These are phyloP conservation scores for Camelina neglecta DNA, from an alignment of 345 rosid species.

Conservation along the genomic window DNA sequence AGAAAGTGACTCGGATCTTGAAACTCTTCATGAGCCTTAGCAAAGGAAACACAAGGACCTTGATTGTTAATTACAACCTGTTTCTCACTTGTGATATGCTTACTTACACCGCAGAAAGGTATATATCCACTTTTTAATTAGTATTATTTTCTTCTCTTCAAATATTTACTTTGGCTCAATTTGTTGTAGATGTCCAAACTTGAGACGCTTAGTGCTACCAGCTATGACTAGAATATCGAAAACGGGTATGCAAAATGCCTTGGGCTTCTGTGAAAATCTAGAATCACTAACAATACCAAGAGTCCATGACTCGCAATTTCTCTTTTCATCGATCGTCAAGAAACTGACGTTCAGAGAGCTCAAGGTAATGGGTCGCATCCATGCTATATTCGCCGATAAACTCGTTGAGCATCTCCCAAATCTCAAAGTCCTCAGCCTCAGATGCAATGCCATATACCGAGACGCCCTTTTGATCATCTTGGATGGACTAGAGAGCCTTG, in stretches of 20 bases:
- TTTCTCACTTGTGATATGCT: slow-evolving; percentile 62
- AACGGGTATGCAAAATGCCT: slow-evolving; percentile 56
- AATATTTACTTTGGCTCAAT: slow-evolving; percentile 4
- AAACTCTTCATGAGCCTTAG: slow-evolving; percentile 69
- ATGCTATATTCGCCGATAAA: slow-evolving; percentile 42
- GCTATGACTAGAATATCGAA: slow-evolving; percentile 70
- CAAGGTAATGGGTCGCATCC: slow-evolving; percentile 69
- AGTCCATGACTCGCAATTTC: slow-evolving; percentile 48
- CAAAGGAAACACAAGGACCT: slow-evolving; percentile 52
- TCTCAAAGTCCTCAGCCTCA: slow-evolving; percentile 62
- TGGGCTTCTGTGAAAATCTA: slow-evolving; percentile 56
- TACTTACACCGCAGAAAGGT: slow-evolving; percentile 69
- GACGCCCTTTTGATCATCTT: slow-evolving; percentile 58
- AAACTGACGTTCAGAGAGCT: slow-evolving; percentile 51
- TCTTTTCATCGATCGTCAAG: slow-evolving; percentile 54
- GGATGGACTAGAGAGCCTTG: slow-evolving; percentile 52
- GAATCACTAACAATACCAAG: slow-evolving; percentile 84
- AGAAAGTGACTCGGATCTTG: slow-evolving; percentile 54
- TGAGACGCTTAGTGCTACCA: slow-evolving; percentile 69
- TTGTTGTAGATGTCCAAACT: slow-evolving; percentile 56
- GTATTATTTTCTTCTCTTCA: neutral
- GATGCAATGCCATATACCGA: slow-evolving; percentile 52
- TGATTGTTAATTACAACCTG: slow-evolving; percentile 64
- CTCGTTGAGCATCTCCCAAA: slow-evolving; percentile 47
- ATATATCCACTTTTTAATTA: neutral